These are phyloP conservation scores for Euphorbia neoarborescens DNA, from an alignment of 441 rosid species.

Conservation along the genomic window DNA sequence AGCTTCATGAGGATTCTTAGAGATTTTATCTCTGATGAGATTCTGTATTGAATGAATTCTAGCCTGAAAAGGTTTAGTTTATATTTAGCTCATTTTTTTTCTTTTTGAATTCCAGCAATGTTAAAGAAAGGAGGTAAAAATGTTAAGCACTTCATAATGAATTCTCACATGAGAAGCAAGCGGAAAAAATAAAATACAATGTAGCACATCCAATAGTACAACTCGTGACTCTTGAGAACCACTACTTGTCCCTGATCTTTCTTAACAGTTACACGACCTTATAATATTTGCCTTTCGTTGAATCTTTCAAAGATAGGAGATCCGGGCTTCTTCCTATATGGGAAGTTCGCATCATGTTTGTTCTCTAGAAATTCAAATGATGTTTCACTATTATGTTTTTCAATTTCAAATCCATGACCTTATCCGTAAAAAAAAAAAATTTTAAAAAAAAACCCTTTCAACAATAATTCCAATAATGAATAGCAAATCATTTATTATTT, in stretches of 20 bases:
- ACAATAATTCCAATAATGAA: background rate
- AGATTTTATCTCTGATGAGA: background rate
- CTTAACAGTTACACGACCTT: background rate
- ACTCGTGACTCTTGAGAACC: background rate
- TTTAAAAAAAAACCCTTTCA: background rate
- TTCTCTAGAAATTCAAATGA: slow-evolving; percentile 7
- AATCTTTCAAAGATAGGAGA: background rate
- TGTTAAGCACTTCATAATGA: background rate
- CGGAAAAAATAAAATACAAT: background rate
- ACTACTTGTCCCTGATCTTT: background rate
- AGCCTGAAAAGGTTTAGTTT: background rate
- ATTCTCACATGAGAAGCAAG: background rate
- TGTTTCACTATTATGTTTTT: no score
- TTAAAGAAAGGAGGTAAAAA: background rate
- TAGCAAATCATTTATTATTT: background rate
- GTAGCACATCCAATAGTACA: background rate
- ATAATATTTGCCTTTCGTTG: background rate
- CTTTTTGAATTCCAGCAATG: background rate
- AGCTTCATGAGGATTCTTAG: background rate
- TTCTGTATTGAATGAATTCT: background rate
- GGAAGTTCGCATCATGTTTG: slow-evolving; percentile 1
- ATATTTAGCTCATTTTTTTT: background rate
- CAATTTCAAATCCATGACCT: background rate
- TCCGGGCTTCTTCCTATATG: background rate
- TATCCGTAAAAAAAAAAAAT: background rate